These are phyloP conservation scores for Tylopilus plumbeoviolaceoides DNA, from an alignment of 768 basidiomycete species.

Conservation along the genomic window DNA sequence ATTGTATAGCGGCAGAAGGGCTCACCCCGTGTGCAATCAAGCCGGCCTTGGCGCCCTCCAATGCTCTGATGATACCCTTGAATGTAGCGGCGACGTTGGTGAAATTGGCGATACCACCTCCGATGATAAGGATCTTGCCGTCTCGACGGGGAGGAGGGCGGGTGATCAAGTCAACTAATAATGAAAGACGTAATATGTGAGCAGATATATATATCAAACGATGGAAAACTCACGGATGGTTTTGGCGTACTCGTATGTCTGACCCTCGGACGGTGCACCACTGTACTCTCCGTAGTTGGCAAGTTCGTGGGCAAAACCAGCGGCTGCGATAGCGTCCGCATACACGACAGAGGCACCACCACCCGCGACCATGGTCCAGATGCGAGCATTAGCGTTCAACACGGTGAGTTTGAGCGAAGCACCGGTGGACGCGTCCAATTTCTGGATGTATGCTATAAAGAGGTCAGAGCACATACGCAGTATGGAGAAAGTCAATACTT, in stretches of 20 bases:
- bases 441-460: conserved; percentile 85
- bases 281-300: conserved; percentile 99
- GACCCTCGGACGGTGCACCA: conserved; percentile 95
- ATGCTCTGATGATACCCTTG: conserved; percentile 98
- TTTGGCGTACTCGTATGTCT: conserved; percentile 99
- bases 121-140: conserved; percentile 99
- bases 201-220: background rate
- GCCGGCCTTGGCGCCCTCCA: conserved; percentile 87
- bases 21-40: conserved; percentile 51
- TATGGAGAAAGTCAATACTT: background rate
- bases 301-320: conserved; percentile 94
- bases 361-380: conserved; percentile 99
- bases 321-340: conserved; percentile 79
- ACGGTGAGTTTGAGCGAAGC: conserved; percentile 98
- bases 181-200: background rate
- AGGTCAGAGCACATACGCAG: background rate
- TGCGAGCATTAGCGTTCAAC: conserved; percentile 87
- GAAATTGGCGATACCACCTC: conserved; percentile 99
- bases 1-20: background rate
- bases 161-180: conserved; percentile 87
- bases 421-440: conserved; percentile 94
- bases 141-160: conserved; percentile 78
- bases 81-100: conserved; percentile 99
- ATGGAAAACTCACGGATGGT: conserved; percentile 71
- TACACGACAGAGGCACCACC: conserved; percentile 79